Evolutionary conservation across 164 flowering plant genomes (phyloP), one percentile per base, ranked within the genome.

Genomic region (Chimonanthus salicifolius): DNA sequence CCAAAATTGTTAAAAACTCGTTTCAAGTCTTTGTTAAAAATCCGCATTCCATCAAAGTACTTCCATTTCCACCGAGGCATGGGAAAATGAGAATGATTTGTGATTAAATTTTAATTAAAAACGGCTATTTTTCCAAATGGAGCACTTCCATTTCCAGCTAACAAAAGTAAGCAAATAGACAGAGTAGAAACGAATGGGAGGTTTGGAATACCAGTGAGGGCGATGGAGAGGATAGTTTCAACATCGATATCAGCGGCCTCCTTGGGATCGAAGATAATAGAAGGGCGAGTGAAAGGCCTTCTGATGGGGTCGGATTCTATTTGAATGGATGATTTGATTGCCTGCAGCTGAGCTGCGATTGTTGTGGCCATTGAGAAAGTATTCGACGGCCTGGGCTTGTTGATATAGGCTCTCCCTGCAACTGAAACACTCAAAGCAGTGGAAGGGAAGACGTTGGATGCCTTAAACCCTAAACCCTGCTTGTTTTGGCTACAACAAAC

Each of bases 241-340:
- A 88, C 69, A 72, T 89, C 98, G 49, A 88, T 76, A 70, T 95
- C 99, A 8, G 99, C 97, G 2, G 99, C 99, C 62, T 87, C 86
- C 82, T 86, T 93, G 7, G 98, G 87, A 48, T 83, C 84, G 75
- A 79, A 95, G 13, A 91, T 70, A 49, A 95, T 76, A 9, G 99
- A 93, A 48, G 98, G 97, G 4, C 90, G 90, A 76, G 90, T 88
- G 71, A 91, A 80, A 3, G 99, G 97, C 45, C 88, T 76, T 70
- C 82, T 87, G 8, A 49, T 74, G 18, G 85, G 80, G 33, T 85
- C 90, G 0, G 87, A 47, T 3, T 88, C 93, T 4, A 73, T 78
- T 66, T 83, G 85, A 4, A 80, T 63, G 44, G 74, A 33, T 10
- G 89, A 67, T 67, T 80, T 88, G 62, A 94, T 73, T 0, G 87